A percentile compares a stretch with the other conserved stretches of the same genome.
phyloP scores from a whole-genome alignment of 257 asterid genomes.

The Primulina huaijiensis region DNA sequence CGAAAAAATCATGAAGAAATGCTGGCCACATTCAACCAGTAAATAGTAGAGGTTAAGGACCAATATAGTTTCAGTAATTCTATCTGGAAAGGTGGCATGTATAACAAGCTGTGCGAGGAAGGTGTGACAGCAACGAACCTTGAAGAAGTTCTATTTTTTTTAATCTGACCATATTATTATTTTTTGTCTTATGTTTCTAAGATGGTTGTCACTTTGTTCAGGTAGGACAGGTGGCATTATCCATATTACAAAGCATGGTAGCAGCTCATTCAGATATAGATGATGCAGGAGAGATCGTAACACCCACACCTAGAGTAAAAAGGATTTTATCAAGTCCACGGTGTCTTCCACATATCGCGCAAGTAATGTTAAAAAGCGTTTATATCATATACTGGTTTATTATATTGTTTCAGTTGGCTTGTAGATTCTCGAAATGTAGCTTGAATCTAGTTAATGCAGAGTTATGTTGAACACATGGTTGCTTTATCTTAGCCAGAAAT shows the following conservation, averaged over 20 bases:
- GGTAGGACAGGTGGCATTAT: slow-evolving; percentile 93
- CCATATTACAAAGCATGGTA: slow-evolving; percentile 94
- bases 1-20: not conserved
- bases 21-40: not conserved
- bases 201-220: slow-evolving; percentile 32
- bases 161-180: slow-evolving; percentile 12
- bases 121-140: slow-evolving; percentile 13
- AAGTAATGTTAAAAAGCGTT: slow-evolving; percentile 49
- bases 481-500: not conserved
- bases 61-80: not conserved
- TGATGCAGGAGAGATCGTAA: slow-evolving; percentile 98
- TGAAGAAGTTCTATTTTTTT: slow-evolving; percentile 13
- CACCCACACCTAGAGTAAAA: slow-evolving; percentile 96
- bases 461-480: slow-evolving; percentile 4
- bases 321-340: slow-evolving; percentile 89
- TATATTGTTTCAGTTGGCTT: not conserved
- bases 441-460: not conserved
- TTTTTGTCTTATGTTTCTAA: slow-evolving; percentile 18
- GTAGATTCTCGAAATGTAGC: not conserved
- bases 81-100: not conserved
- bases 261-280: slow-evolving; percentile 97
- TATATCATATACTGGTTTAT: slow-evolving; percentile 18
- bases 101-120: not conserved
- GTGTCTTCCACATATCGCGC: slow-evolving; percentile 94
- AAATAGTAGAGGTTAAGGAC: not conserved